phyloP scores from a whole-genome alignment of 192 early-diverging fungal species.

The Cetraspora pellucida region DNA sequence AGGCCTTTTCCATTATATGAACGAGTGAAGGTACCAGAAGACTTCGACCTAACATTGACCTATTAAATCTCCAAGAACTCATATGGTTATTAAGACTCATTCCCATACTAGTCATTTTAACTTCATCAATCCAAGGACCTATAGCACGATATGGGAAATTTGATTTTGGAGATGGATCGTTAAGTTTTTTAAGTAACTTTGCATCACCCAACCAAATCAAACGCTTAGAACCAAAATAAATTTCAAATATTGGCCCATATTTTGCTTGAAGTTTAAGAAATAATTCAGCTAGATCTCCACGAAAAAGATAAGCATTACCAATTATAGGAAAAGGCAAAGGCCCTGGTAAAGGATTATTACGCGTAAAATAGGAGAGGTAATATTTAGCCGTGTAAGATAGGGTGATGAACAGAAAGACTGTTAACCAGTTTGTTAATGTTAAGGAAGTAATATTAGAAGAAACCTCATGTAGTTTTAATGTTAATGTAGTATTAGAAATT shows the following conservation, averaged over 20 bases:
- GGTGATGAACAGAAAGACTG: neutral
- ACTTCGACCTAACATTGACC: neutral
- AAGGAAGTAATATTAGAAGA: no score
- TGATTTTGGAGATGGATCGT: neutral
- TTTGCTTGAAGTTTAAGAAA: neutral
- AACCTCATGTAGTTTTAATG: no score
- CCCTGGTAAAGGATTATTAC: slow-evolving; percentile 7
- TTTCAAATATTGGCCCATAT: slow-evolving; percentile 6
- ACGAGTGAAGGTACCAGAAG: neutral
- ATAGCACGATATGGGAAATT: neutral
- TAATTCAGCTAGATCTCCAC: neutral
- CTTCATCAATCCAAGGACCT: neutral
- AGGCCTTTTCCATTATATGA: neutral
- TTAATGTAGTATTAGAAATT: no score
- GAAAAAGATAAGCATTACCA: slow-evolving; percentile 1
- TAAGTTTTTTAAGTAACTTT: neutral
- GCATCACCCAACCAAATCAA: slow-evolving; percentile 1
- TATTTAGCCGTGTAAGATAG: neutral
- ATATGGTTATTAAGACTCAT: neutral
- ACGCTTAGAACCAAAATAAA: neutral
- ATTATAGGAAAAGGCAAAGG: neutral
- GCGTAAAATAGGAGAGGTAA: neutral
- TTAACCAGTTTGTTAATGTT: no score
- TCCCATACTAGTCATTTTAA: neutral
- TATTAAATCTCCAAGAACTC: neutral